A percentile compares a stretch with the other conserved stretches of the same genome.
Evolutionary conservation across 495 filamentous ascomycete genomes (phyloP).

Genomic region (Penicillium egyptiacum): DNA sequence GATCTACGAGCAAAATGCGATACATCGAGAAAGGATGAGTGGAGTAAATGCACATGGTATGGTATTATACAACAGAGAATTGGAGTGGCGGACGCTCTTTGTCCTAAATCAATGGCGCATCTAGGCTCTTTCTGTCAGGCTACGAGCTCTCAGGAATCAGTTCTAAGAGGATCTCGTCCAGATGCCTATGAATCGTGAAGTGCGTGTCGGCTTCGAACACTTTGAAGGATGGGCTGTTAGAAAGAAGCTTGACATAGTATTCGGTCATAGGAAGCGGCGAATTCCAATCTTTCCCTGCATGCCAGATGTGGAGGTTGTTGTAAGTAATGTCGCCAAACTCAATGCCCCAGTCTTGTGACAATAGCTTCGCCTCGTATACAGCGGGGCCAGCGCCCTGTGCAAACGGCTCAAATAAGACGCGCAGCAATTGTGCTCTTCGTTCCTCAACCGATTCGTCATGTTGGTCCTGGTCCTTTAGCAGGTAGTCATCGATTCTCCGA

Average conservation of each 20-base stretch:
- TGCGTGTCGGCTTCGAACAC: conserved; percentile 20
- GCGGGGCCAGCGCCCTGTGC: conserved; percentile 14
- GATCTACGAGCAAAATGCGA: background rate
- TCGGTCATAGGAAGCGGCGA: conserved; percentile 27
- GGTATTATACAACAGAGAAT: background rate
- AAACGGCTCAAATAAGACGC: conserved; percentile 30
- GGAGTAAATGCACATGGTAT: background rate
- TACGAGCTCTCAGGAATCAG: conserved; percentile 5
- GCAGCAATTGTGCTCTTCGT: conserved; percentile 3
- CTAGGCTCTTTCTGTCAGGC: background rate
- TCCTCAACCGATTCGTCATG: conserved; percentile 4
- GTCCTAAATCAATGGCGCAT: background rate
- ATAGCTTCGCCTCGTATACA: conserved; percentile 30
- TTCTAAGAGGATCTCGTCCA: conserved; percentile 17
- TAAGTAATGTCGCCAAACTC: conserved; percentile 32
- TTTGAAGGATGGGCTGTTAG: conserved; percentile 14
- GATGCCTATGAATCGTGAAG: conserved; percentile 20
- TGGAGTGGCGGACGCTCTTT: background rate
- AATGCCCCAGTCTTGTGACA: conserved; percentile 36
- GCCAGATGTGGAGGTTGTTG: conserved; percentile 35
- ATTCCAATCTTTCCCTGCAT: conserved; percentile 33
- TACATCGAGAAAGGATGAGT: background rate
- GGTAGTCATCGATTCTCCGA: conserved; percentile 17
- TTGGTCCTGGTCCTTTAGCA: conserved; percentile 7
- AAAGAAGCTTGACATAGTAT: conserved; percentile 21